These are phyloP conservation scores for Albugo laibachii DNA, from an alignment of 352 stramenopile species.

Conservation along the genomic window DNA sequence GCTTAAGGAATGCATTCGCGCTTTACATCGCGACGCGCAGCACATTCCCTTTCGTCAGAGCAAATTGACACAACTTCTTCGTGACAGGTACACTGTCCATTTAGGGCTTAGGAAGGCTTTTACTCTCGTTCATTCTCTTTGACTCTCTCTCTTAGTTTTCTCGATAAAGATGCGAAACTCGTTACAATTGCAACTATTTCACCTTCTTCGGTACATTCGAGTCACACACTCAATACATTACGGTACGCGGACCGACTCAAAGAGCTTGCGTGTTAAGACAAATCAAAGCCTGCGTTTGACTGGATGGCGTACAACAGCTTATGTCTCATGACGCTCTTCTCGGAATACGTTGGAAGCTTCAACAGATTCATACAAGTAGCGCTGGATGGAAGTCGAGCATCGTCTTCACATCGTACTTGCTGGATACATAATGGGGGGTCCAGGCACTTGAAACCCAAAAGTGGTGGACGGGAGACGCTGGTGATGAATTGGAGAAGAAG, in stretches of 20 bases:
- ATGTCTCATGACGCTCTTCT: slow-evolving; percentile 81
- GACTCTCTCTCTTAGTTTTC: slow-evolving; percentile 35
- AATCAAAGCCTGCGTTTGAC: slow-evolving; percentile 91
- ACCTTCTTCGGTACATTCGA: slow-evolving; percentile 82
- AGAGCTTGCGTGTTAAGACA: slow-evolving; percentile 72
- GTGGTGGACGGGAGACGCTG: slow-evolving; percentile 77
- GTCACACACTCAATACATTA: slow-evolving; percentile 94
- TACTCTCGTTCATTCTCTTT: not conserved
- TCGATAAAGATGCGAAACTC: slow-evolving; percentile 80
- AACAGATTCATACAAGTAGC: slow-evolving; percentile 96
- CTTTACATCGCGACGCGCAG: slow-evolving; percentile 63
- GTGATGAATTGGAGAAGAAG: slow-evolving; percentile 94
- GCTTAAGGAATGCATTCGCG: slow-evolving; percentile 95
- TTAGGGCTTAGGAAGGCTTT: not conserved
- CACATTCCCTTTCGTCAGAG: slow-evolving; percentile 89
- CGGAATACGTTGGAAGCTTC: slow-evolving; percentile 94
- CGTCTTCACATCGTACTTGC: slow-evolving; percentile 48
- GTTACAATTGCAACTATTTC: slow-evolving; percentile 92
- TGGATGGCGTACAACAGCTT: slow-evolving; percentile 94
- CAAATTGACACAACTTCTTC: slow-evolving; percentile 90
- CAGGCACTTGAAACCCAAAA: slow-evolving; percentile 87
- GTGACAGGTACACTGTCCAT: slow-evolving; percentile 20
- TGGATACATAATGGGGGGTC: slow-evolving; percentile 90
- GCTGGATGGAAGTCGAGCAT: slow-evolving; percentile 52
- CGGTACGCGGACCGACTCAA: slow-evolving; percentile 92